phyloP scores from a whole-genome alignment of 192 early-diverging fungal genomes.

The Mortierella antarctica region DNA sequence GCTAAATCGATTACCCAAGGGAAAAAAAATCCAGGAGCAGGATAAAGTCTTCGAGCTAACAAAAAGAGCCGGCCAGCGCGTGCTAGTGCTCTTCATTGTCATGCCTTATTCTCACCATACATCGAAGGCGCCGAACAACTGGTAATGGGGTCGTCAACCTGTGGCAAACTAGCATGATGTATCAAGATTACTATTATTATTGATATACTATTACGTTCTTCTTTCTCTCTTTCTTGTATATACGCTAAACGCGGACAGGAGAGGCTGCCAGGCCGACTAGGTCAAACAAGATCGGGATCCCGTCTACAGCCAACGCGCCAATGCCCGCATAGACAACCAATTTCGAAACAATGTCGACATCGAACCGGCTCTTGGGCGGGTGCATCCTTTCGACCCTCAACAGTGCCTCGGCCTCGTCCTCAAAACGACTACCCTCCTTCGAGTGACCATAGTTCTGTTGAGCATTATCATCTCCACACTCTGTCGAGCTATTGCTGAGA shows the following conservation, averaged over 20 bases:
- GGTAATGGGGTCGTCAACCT: not conserved
- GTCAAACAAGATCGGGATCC: constrained; percentile 62
- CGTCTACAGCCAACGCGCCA: constrained; percentile 61
- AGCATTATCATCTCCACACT: constrained; percentile 16
- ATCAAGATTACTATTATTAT: not conserved
- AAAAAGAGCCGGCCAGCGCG: no score
- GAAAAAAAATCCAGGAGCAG: no score
- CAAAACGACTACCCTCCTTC: constrained; percentile 8
- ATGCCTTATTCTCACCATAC: no score
- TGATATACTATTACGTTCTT: not conserved
- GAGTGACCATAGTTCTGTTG: constrained; percentile 1
- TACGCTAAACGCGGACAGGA: constrained; percentile 24
- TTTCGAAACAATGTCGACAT: constrained; percentile 70
- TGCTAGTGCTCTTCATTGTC: no score
- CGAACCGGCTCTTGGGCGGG: constrained; percentile 59
- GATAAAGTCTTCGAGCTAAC: no score
- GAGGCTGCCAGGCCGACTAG: constrained; percentile 41
- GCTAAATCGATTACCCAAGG: no score
- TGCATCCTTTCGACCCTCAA: constrained; percentile 48
- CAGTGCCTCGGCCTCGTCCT: constrained; percentile 45
- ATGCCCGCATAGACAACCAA: constrained; percentile 70
- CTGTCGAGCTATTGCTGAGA: constrained; percentile 32
- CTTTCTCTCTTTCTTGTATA: not conserved
- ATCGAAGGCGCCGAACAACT: not conserved
- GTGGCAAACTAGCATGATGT: not conserved